Conservation (phyloP, 345 rosid species). For the Lumnitzera littorea region DNA sequence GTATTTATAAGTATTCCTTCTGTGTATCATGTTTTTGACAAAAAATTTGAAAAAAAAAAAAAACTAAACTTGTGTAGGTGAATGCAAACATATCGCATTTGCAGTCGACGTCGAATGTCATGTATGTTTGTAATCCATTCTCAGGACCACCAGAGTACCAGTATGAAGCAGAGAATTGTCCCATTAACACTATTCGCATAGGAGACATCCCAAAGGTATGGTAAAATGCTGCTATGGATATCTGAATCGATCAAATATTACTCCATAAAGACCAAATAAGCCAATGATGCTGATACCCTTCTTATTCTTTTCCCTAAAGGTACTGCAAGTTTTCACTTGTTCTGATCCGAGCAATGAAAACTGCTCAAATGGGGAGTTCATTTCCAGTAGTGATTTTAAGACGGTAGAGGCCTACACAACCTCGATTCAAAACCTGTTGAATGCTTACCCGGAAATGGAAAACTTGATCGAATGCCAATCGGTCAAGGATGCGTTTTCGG, state of each 20-base stretch:
- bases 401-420: conserved; percentile 38
- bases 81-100: conserved; percentile 41
- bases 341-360: conserved; percentile 29
- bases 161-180: conserved; percentile 43
- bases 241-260: not conserved
- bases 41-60: too few species aligned
- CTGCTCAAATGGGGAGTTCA: conserved; percentile 32
- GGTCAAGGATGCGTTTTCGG: conserved; percentile 49
- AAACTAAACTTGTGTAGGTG: conserved; percentile 25
- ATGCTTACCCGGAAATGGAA: conserved; percentile 53
- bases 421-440: conserved; percentile 42
- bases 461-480: conserved; percentile 40
- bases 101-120: conserved; percentile 11
- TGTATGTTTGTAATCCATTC: conserved; percentile 62
- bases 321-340: conserved; percentile 33
- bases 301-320: conserved; percentile 7
- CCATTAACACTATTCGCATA: conserved; percentile 33
- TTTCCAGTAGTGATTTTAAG: conserved; percentile 23
- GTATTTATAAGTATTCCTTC: not conserved
- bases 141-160: conserved; percentile 46
- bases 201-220: conserved; percentile 53
- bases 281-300: not conserved
- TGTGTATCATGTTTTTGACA: not conserved
- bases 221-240: not conserved
- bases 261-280: not conserved